Evolutionary conservation across 225 moss, liverwort and hornwort genomes (phyloP).

Genomic region (Anthoceros angustus): DNA sequence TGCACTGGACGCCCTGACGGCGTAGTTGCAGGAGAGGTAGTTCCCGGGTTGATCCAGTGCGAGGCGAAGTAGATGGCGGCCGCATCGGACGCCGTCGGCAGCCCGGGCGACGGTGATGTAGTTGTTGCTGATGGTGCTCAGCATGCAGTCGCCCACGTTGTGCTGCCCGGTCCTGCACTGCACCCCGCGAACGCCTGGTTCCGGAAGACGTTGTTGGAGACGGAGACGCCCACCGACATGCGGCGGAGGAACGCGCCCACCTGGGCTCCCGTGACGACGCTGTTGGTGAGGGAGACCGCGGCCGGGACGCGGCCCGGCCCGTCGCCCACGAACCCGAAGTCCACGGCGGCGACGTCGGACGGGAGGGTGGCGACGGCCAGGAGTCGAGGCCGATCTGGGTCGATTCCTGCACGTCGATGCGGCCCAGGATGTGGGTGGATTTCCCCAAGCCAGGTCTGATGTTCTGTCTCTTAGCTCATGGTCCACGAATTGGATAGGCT

Average conservation of each 20-base stretch:
- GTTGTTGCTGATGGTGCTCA: background rate
- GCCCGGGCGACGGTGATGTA: background rate
- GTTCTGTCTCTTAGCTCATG: too few species aligned
- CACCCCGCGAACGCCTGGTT: background rate
- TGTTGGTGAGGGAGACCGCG: background rate
- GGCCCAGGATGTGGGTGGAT: background rate
- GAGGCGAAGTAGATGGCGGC: background rate
- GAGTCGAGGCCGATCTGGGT: background rate
- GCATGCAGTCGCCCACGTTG: constrained; percentile 3
- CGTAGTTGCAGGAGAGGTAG: background rate
- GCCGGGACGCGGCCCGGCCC: background rate
- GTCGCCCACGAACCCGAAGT: background rate
- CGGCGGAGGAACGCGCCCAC: background rate
- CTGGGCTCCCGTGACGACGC: background rate
- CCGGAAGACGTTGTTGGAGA: background rate
- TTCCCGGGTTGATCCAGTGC: background rate
- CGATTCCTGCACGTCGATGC: constrained; percentile 1
- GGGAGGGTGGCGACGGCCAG: background rate
- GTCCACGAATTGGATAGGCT: background rate
- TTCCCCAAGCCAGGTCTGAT: background rate
- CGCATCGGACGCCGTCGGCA: background rate
- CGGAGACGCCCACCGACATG: background rate
- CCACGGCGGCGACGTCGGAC: background rate
- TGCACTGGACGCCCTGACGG: background rate
- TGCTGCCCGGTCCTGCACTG: background rate